Percentiles rank a stretch among this genome's conserved stretches.
phyloP scores from a whole-genome alignment of 805 yeast genomes.

The Starmera dryadoides region DNA sequence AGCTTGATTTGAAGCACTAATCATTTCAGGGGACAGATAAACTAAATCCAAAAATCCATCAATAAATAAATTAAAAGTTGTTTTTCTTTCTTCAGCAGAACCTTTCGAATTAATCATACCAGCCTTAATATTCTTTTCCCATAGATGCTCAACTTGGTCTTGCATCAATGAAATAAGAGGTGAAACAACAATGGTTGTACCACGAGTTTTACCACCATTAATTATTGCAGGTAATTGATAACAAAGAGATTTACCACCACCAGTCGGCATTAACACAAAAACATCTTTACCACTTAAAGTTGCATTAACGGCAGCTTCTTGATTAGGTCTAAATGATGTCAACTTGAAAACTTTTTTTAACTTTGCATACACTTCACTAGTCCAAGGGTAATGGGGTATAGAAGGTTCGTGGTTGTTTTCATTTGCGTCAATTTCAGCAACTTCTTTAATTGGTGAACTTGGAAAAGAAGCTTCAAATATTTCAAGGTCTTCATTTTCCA shows the following conservation, averaged over 20 bases:
- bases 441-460: conserved; percentile 1
- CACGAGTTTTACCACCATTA: conserved; percentile 62
- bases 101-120: conserved; percentile 84
- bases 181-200: conserved; percentile 87
- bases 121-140: conserved; percentile 63
- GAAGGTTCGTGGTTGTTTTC: conserved; percentile 13
- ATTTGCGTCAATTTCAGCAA: conserved; percentile 6
- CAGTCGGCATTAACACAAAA: conserved; percentile 96
- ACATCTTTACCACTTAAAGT: conserved; percentile 75
- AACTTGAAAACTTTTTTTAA: conserved; percentile 58
- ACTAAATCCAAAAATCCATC: conserved; percentile 68
- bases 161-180: conserved; percentile 96
- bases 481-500: background rate
- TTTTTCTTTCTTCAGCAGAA: conserved; percentile 51
- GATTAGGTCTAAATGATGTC: conserved; percentile 68
- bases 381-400: conserved; percentile 38
- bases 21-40: conserved; percentile 93
- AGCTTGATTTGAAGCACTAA: conserved; percentile 65
- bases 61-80: conserved; percentile 53
- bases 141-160: conserved; percentile 85
- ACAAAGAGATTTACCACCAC: conserved; percentile 96
- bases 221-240: conserved; percentile 92
- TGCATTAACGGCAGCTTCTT: conserved; percentile 78
- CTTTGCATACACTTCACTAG: conserved; percentile 55
- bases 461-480: conserved; percentile 4